Base-by-base conservation (phyloP, 225 moss, liverwort and hornwort genomes). In the Straminergon stramineum region DNA sequence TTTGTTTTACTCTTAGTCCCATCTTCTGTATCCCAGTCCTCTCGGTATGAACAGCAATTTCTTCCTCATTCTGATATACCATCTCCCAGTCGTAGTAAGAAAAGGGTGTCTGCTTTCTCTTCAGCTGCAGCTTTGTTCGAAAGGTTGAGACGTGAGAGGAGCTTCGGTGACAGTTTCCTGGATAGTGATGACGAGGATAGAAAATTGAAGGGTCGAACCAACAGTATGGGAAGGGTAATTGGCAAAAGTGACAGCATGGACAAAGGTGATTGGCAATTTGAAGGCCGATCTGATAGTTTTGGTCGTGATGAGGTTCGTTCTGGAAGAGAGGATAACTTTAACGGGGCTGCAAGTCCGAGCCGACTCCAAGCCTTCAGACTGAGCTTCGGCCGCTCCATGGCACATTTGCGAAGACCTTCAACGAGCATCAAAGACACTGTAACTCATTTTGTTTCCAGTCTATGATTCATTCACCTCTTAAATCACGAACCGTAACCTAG, bases 71-170 rank as follows among this genome's bases (percentile, higher is more conserved):
- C 94, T 82, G 93, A 93, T 88, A 35, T 89, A 23, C 91, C 92
- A 75, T 94, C 94, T 81, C 94, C 93, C 13, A 93, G 90, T 78
- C 91, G 91, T n/a, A 93, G 80, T 82, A 94, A 92, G 86, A 94
- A 89, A 89, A 85, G 94, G 84, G 94, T 94, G 67, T 96, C 96
- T 86, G 96, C 95, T 63, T 97, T 96, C 88, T 93, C 93, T 88
- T 97, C 97, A 77, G 96, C 97, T 53, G 95, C 98, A 31, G 96
- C 95, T 52, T 90, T 97, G 84, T 96, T 99, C 86, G 96, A 97
- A 87, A 96, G 94, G 84, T 83, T 99, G 74, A 94, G 93, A 92
- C 94, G 90, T 83, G 96, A 96, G 55, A 95, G 95, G 69, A 91
- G 91, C 87, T 73, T 88, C n/a, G 94, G 93, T 60, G 90, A 92